Conservation (phyloP, 2,329 filamentous ascomycete species). For the Ophiostoma ips region DNA sequence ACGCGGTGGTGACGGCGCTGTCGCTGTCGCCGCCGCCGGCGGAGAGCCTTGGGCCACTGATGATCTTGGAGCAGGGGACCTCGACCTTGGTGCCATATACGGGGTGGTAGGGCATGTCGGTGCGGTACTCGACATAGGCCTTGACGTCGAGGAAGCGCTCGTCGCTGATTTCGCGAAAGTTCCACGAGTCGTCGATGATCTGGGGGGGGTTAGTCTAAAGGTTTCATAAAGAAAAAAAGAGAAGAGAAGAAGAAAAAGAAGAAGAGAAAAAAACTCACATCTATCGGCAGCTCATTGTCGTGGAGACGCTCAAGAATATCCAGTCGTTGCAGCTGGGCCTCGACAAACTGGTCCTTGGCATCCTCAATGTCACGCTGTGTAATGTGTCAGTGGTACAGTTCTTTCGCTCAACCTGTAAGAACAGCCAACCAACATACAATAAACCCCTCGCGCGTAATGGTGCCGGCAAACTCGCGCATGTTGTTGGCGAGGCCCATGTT, state of each 20-base stretch:
- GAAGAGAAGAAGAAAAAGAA: conserved; percentile 3
- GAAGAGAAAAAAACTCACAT: conserved; percentile 31
- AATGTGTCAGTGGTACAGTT: conserved; percentile 5
- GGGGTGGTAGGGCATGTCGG: conserved; percentile 14
- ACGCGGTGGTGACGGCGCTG: conserved; percentile 3
- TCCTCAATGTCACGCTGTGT: conserved; percentile 17
- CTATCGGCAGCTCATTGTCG: conserved; percentile 30
- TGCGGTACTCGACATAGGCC: conserved; percentile 14
- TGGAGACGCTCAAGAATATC: conserved; percentile 31
- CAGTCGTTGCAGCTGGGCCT: conserved; percentile 31
- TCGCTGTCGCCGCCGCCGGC: not conserved
- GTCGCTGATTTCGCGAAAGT: conserved; percentile 13
- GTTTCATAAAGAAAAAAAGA: not conserved
- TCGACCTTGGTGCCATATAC: conserved; percentile 18
- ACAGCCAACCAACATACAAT: conserved; percentile 10
- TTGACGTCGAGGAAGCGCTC: conserved; percentile 12
- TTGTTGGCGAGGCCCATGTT: conserved; percentile 9
- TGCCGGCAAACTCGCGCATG: conserved; percentile 2
- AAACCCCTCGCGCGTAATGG: conserved; percentile 9
- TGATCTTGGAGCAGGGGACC: conserved; percentile 19
- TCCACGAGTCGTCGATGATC: conserved; percentile 13
- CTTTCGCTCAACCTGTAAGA: not conserved
- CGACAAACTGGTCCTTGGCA: conserved; percentile 29
- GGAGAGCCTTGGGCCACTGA: conserved; percentile 9
- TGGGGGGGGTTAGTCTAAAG: not conserved